Evolutionary conservation across 2,329 filamentous ascomycete genomes (phyloP), one percentile per base, ranked within the genome.

Genomic region (Fusarium nygamai): DNA sequence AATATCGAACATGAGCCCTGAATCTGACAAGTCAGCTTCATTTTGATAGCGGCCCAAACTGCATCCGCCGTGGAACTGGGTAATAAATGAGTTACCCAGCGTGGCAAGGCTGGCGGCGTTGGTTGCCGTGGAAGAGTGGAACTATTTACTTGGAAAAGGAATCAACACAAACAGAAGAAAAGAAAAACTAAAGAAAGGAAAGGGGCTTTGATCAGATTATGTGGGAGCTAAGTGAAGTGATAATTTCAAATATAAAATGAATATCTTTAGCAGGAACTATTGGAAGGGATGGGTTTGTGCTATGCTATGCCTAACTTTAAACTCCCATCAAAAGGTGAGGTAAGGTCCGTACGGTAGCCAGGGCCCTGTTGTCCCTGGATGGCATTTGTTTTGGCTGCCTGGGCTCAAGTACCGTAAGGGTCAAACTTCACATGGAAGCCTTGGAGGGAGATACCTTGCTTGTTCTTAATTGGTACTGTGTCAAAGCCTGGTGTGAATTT

Each of bases 121-220:
- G 76, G 77, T 78, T 78, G 77, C 77, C 33, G 41, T 70, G 77
- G 76, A 78, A 78, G 76, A 59, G 76, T 78, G 77, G 77, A 72
- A 68, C 63, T 78, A 70, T 78, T 77, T 77, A 78, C 73, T 69
- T 64, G 56, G 34, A 19, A 31, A 51, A 62, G 34, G 53, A 61
- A 64, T 65, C 66, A 76, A 78, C 71, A 76, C 70, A 78, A 78
- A 78, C 72, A 78, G 69, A 38, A 50, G 59, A 41, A 33, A 46
- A 62, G 74, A 71, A 44, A 57, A 62, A 72, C 64, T 11, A 56
- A 54, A 39, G 57, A 64, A 66, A 62, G 68, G 36, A 69, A 69
- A 58, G 48, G 64, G 67, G 64, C 41, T 39, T 50, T 36, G 29
- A 22, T 53, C 31, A 51, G 19, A 47, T 56, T 51, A 53, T 71